Evolutionary conservation across 192 early-diverging fungal genomes (phyloP).

Genomic region (Phlyctochytrium planicorne): DNA sequence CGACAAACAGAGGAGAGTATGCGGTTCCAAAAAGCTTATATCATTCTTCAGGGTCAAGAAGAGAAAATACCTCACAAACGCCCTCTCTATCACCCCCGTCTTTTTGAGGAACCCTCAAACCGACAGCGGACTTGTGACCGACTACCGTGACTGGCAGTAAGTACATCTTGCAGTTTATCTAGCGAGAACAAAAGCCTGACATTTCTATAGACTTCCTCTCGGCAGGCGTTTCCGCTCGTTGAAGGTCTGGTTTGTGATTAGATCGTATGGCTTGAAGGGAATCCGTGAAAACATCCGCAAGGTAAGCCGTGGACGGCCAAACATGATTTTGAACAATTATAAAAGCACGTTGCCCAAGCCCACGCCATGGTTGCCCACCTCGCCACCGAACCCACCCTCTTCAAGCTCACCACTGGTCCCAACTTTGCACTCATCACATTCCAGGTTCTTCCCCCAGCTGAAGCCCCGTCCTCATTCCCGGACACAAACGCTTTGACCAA

Average conservation of each 20-base stretch:
- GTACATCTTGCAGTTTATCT: not conserved
- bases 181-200: too few relatives aligned
- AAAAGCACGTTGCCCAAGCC: conserved; percentile 11
- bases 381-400: not conserved
- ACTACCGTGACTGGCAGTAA: conserved; percentile 57
- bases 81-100: conserved; percentile 51
- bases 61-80: conserved; percentile 43
- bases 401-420: conserved; percentile 12
- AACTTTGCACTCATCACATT: conserved; percentile 25
- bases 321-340: not conserved
- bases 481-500: conserved; percentile 20
- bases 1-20: too few relatives aligned
- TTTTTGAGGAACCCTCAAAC: conserved; percentile 46
- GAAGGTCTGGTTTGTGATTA: conserved; percentile 68
- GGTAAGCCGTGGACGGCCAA: too few relatives aligned
- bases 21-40: not conserved
- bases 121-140: conserved; percentile 39
- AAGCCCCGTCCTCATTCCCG: not conserved
- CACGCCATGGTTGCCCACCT: conserved; percentile 1
- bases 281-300: conserved; percentile 51
- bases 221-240: conserved; percentile 61
- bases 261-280: conserved; percentile 54
- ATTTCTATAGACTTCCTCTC: conserved; percentile 37
- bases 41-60: conserved; percentile 35
- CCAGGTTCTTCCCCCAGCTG: conserved; percentile 12